phyloP scores from a whole-genome alignment of 345 rosid species.

The Murraya koenigii region DNA sequence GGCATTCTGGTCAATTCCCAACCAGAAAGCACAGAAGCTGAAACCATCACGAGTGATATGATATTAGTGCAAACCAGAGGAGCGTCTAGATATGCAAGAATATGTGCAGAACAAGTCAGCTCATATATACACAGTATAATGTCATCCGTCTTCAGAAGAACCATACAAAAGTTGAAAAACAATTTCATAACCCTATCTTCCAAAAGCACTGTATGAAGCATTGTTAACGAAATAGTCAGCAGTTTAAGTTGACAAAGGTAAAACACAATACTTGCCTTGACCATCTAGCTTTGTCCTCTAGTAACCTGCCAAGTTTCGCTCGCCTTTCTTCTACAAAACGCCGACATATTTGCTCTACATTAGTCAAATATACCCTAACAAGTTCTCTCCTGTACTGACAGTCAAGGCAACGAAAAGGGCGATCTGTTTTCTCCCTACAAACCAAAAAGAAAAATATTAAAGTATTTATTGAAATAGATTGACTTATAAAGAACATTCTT shows the following conservation, averaged over 20 bases:
- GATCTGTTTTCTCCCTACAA: slow-evolving; percentile 83
- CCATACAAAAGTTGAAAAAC: slow-evolving; percentile 5
- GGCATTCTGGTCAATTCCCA: slow-evolving; percentile 68
- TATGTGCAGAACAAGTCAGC: neutral
- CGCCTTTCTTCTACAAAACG: slow-evolving; percentile 86
- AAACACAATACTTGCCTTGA: slow-evolving; percentile 50
- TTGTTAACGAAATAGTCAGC: neutral
- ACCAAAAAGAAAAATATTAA: slow-evolving; percentile 16
- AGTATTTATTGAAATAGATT: neutral
- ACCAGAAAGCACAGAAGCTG: slow-evolving; percentile 89
- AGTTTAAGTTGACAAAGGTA: neutral
- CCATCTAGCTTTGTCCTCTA: slow-evolving; percentile 85
- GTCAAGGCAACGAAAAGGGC: slow-evolving; percentile 92
- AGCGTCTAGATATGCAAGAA: neutral
- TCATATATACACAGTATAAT: neutral
- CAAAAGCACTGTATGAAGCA: neutral
- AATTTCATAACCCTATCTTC: neutral
- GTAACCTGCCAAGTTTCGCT: slow-evolving; percentile 60
- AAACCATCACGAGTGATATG: slow-evolving; percentile 21
- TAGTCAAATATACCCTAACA: slow-evolving; percentile 80
- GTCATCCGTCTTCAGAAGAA: neutral
- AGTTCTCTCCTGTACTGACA: slow-evolving; percentile 86
- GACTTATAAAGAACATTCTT: neutral
- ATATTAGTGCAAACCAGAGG: neutral
- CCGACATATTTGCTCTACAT: slow-evolving; percentile 84